phyloP scores from a whole-genome alignment of 140 eudicot species.

The Anethum foeniculum region DNA sequence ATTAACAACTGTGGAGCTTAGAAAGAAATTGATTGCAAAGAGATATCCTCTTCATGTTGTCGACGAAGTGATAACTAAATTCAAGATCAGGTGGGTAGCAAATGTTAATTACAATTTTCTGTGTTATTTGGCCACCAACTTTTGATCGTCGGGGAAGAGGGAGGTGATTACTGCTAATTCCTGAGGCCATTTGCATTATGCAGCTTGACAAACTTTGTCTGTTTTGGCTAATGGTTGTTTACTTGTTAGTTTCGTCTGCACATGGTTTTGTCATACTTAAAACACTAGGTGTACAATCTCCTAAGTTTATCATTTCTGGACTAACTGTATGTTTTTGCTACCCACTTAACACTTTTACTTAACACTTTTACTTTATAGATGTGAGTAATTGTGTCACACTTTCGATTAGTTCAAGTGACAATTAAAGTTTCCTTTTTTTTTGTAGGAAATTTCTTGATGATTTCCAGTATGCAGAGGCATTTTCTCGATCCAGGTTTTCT shows the following conservation, averaged over 20 bases:
- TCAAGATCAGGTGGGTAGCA: constrained; percentile 55
- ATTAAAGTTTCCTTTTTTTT: constrained; percentile 9
- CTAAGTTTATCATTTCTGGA: background rate
- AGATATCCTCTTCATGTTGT: constrained; percentile 39
- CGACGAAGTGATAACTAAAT: constrained; percentile 54
- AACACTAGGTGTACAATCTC: background rate
- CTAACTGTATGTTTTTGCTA: background rate
- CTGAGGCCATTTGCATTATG: background rate
- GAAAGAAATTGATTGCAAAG: constrained; percentile 57
- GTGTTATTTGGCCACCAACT: background rate
- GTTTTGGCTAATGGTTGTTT: background rate
- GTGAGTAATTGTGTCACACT: background rate
- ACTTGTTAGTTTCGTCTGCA: background rate
- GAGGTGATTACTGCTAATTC: background rate
- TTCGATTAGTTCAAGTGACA: constrained; percentile 14
- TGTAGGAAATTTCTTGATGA: constrained; percentile 77
- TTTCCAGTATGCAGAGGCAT: constrained; percentile 70
- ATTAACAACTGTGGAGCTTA: constrained; percentile 55
- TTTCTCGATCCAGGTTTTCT: constrained; percentile 79
- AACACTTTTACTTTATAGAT: background rate
- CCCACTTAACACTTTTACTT: background rate
- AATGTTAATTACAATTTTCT: background rate
- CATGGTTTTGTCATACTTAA: background rate
- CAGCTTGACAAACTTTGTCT: background rate
- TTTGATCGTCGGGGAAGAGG: background rate